Evolutionary conservation across 2,329 filamentous ascomycete genomes (phyloP), one percentile per base, ranked within the genome.

Genomic region (Rhytidhysteron rufulum): DNA sequence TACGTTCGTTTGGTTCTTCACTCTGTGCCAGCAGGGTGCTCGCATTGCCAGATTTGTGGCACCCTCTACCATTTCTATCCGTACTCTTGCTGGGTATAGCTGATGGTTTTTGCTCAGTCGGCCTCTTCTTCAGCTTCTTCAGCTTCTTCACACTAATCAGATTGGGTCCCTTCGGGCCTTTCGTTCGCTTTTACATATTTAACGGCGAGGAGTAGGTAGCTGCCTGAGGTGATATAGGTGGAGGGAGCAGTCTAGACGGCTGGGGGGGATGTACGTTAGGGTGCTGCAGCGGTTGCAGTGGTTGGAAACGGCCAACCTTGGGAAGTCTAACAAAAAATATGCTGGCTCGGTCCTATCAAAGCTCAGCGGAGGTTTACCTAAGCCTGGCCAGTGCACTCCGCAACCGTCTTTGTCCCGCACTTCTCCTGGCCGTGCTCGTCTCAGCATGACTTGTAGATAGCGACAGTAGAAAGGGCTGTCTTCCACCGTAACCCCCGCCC

Each of bases 111-210:
- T 27, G 51, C 15, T 32, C 24, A 15, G 34, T 6, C 22, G 37
- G 34, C 25, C 24, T 48, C 11, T 15, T 11, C 10, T 9, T 9
- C 19, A 46, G 22, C 33, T 79, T 80, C 70, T 84, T 86, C 20
- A 76, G 50, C 67, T 86, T 88, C 70, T 84, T 85, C 38, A 85
- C 72, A 37, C 82, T 78, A 39, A 88, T 65, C 7, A 85, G 85
- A 60, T 88, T 88, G 1, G 83, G 83, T 16, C 77, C 80, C 60
- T 86, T 87, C 3, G 74, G 75, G 1, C 83, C 84, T 43, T 75
- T 77, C 17, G 57, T 59, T 57, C 75, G 78, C 61, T 75, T 79
- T 59, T 78, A n/a, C n/a, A n/a, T n/a, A n/a, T n/a, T n/a, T n/a
- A n/a, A n/a, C n/a, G n/a, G n/a, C n/a, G n/a, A n/a, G n/a, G n/a